phyloP scores from a whole-genome alignment of 345 rosid species.

The Tarenaya hassleriana region DNA sequence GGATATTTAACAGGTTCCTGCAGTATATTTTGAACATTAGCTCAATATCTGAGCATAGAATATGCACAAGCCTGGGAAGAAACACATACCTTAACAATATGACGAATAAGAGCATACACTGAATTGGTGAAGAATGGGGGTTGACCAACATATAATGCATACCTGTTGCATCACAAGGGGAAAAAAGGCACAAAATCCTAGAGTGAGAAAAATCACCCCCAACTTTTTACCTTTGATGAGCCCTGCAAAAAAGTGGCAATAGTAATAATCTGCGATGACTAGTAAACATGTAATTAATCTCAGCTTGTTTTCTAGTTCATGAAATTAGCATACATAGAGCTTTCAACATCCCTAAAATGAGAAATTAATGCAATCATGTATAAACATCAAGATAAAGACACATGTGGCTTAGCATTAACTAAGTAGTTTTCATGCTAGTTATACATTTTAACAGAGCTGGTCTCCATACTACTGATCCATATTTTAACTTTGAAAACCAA shows the following conservation, averaged over 20 bases:
- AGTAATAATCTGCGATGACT: too few species aligned
- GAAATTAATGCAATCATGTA: not conserved
- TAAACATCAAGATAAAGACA: not conserved
- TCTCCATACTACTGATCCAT: too few species aligned
- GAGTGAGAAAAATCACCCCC: not conserved
- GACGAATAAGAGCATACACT: conserved; percentile 93
- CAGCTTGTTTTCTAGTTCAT: too few species aligned
- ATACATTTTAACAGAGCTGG: not conserved
- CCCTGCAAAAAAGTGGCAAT: too few species aligned
- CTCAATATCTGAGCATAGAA: conserved; percentile 23
- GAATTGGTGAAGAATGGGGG: conserved; percentile 99
- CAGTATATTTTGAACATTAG: conserved; percentile 32
- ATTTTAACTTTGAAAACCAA: too few species aligned
- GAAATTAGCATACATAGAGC: too few species aligned
- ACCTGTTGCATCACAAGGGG: conserved; percentile 43
- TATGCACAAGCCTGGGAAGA: conserved; percentile 13
- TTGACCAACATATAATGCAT: conserved; percentile 92
- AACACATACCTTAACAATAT: conserved; percentile 77
- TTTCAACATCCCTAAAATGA: not conserved
- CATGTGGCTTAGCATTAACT: not conserved
- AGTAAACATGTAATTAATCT: too few species aligned
- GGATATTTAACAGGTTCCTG: conserved; percentile 99
- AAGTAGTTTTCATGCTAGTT: not conserved
- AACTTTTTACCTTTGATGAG: too few species aligned
- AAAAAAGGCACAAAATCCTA: conserved; percentile 1